Evolutionary conservation across 805 yeast genomes (phyloP).

Genomic region (Zygotorulaspora florentina): DNA sequence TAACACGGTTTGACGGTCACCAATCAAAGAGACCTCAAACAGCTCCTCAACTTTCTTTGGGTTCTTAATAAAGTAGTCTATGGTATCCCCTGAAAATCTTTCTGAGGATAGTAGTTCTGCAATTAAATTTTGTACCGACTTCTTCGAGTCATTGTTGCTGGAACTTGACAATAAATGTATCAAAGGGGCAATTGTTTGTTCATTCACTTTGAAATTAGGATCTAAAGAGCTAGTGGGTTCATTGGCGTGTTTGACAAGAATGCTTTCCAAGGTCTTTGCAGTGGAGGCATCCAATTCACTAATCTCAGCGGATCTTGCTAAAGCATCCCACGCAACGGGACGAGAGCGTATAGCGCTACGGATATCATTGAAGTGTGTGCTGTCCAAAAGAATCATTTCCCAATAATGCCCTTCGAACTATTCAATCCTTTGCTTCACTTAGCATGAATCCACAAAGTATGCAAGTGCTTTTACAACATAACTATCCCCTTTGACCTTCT

Average conservation of each 20-base stretch:
- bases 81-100: conserved; percentile 17
- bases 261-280: conserved; percentile 31
- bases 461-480: not conserved
- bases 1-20: conserved; percentile 30
- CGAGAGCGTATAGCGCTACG: conserved; percentile 68
- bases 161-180: conserved; percentile 29
- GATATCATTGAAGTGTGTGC: conserved; percentile 61
- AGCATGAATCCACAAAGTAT: not conserved
- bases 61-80: conserved; percentile 22
- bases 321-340: conserved; percentile 89
- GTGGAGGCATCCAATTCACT: conserved; percentile 61
- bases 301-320: conserved; percentile 67
- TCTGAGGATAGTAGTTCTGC: conserved; percentile 30
- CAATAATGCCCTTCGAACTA: not conserved
- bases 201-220: conserved; percentile 21
- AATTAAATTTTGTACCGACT: conserved; percentile 30
- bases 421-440: not conserved
- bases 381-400: conserved; percentile 45
- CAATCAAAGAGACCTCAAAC: conserved; percentile 25
- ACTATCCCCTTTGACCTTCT: conserved; percentile 1
- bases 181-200: conserved; percentile 18
- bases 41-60: conserved; percentile 22
- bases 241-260: conserved; percentile 32
- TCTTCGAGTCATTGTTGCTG: conserved; percentile 27
- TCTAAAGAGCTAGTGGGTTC: conserved; percentile 44